phyloP scores from a whole-genome alignment of 371 early-diverging fungal species.

The Lichtheimia hyalospora region DNA sequence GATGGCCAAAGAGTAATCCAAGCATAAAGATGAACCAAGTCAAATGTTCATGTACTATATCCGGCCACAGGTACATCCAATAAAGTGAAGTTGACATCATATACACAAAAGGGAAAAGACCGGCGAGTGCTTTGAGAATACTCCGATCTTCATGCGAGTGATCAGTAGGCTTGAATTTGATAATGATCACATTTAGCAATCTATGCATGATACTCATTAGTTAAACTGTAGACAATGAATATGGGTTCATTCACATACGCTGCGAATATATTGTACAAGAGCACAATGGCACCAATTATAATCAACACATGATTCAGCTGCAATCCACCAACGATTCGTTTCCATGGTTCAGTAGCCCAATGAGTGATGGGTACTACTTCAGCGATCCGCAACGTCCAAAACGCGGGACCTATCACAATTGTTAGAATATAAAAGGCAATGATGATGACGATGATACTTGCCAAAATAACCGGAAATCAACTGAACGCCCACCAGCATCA shows the following conservation, averaged over 20 bases:
- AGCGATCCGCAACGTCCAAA: conserved; percentile 37
- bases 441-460: background rate
- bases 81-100: conserved; percentile 51
- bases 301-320: conserved; percentile 67
- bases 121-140: conserved; percentile 54
- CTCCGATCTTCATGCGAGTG: conserved; percentile 43
- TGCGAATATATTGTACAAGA: conserved; percentile 60
- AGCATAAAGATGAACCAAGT: conserved; percentile 67
- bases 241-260: conserved; percentile 42
- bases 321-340: conserved; percentile 46
- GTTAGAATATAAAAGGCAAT: background rate
- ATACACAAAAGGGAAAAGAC: conserved; percentile 66
- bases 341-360: conserved; percentile 17
- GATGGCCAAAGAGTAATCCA: conserved; percentile 83
- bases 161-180: conserved; percentile 36
- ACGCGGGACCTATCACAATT: conserved; percentile 31
- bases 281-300: conserved; percentile 51
- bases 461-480: conserved; percentile 76
- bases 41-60: conserved; percentile 61
- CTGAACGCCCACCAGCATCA: conserved; percentile 64
- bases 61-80: conserved; percentile 78
- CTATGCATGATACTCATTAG: conserved; percentile 10
- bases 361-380: conserved; percentile 30
- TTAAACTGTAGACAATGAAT: background rate
- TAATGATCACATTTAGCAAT: conserved; percentile 28